Evolutionary conservation across 257 asterid genomes (phyloP), one percentile per base, ranked within the genome.

Genomic region (Eustoma russellianum): DNA sequence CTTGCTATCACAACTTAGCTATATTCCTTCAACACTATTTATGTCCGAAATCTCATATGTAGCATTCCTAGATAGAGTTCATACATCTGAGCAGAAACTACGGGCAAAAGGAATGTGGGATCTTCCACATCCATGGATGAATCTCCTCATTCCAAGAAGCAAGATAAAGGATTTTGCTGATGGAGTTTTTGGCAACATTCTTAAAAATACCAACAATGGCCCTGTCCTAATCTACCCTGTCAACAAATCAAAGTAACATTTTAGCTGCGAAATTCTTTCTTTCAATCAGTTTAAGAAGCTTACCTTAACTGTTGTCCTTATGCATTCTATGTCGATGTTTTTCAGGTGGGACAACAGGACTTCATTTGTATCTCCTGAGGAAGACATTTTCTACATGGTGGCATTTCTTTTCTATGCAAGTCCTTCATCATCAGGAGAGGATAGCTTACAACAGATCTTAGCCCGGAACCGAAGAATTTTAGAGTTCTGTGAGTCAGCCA

Each of bases 121-220:
- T 52, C 66, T 87, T 28, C 87, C 94, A 53, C 98, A 91, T 64
- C 98, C 98, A 60, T 91, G 98, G 98, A 84, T 86, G n/a, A 84
- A 87, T 47, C 93, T 91, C 41, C 85, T 86, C 41, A 82, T 91
- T 19, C 96, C 98, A 1, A 68, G 62, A 66, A 82, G 80, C 69
- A 84, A 80, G 56, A 84, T 86, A 51, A 77, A 77, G 28, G 49
- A 41, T 6, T 91, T 91, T 48, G 81, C 94, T 40, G 73, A 77
- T 48, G 77, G 65, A 24, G 95, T 91, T 43, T 91, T 90, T 43
- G 88, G 93, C 5, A 70, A 73, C 57, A 82, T 91, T 38, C 16
- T 86, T 17, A 77, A 70, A 18, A 71, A 91, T 56, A 86, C 96
- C 48, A 80, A 71, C 51, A 79, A 74, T 34, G 95, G 96, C 14